These are phyloP conservation scores for Paraglomus occultum DNA, from an alignment of 192 early-diverging fungal species.

Conservation along the genomic window DNA sequence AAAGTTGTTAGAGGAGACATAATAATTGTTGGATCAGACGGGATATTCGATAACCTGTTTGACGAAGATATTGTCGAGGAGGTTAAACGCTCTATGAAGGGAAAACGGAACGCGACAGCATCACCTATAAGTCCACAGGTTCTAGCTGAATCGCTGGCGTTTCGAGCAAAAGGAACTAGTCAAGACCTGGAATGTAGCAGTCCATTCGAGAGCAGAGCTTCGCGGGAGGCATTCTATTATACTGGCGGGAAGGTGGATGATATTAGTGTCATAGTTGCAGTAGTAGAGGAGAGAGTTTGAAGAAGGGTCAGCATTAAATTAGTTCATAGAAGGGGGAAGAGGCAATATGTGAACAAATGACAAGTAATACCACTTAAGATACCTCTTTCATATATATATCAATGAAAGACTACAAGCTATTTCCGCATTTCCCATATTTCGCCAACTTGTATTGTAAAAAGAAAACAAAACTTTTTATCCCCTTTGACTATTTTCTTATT, in stretches of 20 bases:
- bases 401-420: no score
- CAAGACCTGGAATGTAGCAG: constrained; percentile 75
- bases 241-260: constrained; percentile 97
- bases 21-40: constrained; percentile 89
- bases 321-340: no score
- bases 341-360: no score
- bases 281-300: constrained; percentile 67
- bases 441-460: no score
- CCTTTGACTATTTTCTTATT: no score
- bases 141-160: constrained; percentile 79
- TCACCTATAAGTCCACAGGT: constrained; percentile 62
- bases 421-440: no score
- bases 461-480: no score
- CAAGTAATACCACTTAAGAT: no score
- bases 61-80: constrained; percentile 97
- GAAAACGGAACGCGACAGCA: constrained; percentile 1
- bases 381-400: no score
- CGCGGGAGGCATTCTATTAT: constrained; percentile 91
- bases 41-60: constrained; percentile 97
- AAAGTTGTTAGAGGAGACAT: constrained; percentile 92
- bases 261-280: constrained; percentile 85
- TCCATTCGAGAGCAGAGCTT: constrained; percentile 92
- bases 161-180: constrained; percentile 70
- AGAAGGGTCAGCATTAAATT: no score
- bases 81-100: constrained; percentile 40